Conservation (phyloP, 2,329 filamentous ascomycete species). For the Fusarium tupiense region DNA sequence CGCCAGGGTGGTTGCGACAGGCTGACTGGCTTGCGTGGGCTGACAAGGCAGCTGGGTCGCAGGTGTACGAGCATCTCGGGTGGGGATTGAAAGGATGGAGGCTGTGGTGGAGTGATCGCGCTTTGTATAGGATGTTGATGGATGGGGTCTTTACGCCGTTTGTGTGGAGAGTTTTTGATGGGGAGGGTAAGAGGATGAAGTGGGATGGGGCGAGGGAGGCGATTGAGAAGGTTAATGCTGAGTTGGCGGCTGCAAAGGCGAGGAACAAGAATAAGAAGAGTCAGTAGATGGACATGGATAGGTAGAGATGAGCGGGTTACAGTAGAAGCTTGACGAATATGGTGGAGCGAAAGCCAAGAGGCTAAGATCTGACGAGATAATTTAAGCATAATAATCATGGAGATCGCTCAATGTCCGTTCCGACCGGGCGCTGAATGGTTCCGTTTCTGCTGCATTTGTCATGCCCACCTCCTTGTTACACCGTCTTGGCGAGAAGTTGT, state of each 20-base stretch:
- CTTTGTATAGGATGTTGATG: slow-evolving; percentile 51
- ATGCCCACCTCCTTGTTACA: slow-evolving; percentile 8
- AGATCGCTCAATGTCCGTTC: neutral
- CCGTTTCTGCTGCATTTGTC: slow-evolving; percentile 28
- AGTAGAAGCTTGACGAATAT: neutral
- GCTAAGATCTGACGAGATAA: neutral
- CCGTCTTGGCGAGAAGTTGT: slow-evolving; percentile 20
- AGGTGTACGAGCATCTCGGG: slow-evolving; percentile 52
- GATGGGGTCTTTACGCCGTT: slow-evolving; percentile 54
- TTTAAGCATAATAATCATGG: slow-evolving; percentile 10
- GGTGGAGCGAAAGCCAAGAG: neutral
- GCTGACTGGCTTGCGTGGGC: slow-evolving; percentile 53
- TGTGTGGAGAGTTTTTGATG: slow-evolving; percentile 54
- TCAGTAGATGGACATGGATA: neutral
- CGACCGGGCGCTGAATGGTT: neutral
- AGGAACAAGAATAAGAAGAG: slow-evolving; percentile 19
- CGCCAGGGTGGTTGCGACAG: slow-evolving; percentile 44
- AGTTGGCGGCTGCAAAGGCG: slow-evolving; percentile 19
- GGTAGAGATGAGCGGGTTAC: neutral
- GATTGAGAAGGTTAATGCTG: slow-evolving; percentile 46
- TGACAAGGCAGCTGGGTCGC: slow-evolving; percentile 54
- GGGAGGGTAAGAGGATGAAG: slow-evolving; percentile 50
- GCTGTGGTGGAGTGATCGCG: slow-evolving; percentile 53
- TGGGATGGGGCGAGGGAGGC: slow-evolving; percentile 53
- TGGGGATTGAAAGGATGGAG: slow-evolving; percentile 53